Evolutionary conservation across 2,329 filamentous ascomycete genomes (phyloP).

Genomic region (Sclerotiophoma versabilis): DNA sequence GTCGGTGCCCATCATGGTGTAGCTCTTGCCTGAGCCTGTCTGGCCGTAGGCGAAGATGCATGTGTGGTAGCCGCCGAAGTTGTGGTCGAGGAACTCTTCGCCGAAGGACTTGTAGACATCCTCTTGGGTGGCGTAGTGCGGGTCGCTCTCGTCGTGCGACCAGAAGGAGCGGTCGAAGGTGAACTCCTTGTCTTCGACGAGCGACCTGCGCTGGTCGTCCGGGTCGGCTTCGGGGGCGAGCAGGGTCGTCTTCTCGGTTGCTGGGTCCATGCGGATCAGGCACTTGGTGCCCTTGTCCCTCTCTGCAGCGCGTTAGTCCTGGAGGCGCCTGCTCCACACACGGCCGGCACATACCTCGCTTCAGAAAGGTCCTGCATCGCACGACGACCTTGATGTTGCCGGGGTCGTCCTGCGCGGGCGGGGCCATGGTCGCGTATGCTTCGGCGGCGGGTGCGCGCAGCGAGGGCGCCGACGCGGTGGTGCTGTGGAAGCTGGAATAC

Average conservation of each 20-base stretch:
- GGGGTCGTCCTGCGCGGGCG: constrained; percentile 49
- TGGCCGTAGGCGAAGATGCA: constrained; percentile 99
- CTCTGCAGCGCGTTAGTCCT: constrained; percentile 63
- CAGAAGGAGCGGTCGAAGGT: constrained; percentile 99
- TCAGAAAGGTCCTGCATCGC: constrained; percentile 56
- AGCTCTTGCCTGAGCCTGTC: constrained; percentile 96
- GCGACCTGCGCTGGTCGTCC: constrained; percentile 68
- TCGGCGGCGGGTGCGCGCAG: constrained; percentile 52
- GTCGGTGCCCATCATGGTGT: constrained; percentile 93
- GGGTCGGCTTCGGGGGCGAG: constrained; percentile 66
- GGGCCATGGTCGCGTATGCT: constrained; percentile 42
- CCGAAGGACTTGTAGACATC: constrained; percentile 94
- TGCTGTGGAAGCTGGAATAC: constrained; percentile 39
- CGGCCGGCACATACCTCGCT: constrained; percentile 51
- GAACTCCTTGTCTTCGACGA: constrained; percentile 87
- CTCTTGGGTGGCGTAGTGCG: constrained; percentile 89
- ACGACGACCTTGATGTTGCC: constrained; percentile 62
- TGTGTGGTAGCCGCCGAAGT: constrained; percentile 98
- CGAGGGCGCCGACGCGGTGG: constrained; percentile 54
- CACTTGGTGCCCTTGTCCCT: constrained; percentile 81
- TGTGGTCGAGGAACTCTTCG: constrained; percentile 97
- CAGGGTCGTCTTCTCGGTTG: constrained; percentile 83
- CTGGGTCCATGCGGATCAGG: constrained; percentile 89
- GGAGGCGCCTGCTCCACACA: not conserved
- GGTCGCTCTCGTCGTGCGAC: constrained; percentile 82